Evolutionary conservation across 371 early-diverging fungal genomes (phyloP).

Genomic region (Mucor saturninus): DNA sequence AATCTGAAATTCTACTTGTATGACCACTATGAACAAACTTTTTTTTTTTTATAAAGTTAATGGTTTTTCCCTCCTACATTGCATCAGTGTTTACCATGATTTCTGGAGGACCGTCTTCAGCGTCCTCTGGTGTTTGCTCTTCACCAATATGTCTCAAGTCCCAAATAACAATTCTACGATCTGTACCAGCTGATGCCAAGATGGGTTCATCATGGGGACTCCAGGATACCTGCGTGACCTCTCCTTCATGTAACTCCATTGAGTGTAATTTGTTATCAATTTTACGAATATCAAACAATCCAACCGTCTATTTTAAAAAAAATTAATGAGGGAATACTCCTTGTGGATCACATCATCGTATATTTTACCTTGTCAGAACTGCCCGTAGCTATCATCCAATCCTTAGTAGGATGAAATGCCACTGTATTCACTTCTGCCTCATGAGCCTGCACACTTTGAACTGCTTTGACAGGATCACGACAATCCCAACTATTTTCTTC

Average conservation of each 20-base stretch:
- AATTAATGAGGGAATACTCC: neutral
- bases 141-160: conserved; percentile 93
- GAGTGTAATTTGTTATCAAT: conserved; percentile 80
- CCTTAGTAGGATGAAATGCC: conserved; percentile 89
- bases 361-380: conserved; percentile 83
- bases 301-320: conserved; percentile 67
- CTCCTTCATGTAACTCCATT: conserved; percentile 90
- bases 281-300: conserved; percentile 97
- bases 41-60: conserved; percentile 9
- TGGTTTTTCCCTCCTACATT: conserved; percentile 1
- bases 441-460: conserved; percentile 84
- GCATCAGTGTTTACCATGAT: conserved; percentile 66
- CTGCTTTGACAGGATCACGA: conserved; percentile 64
- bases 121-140: conserved; percentile 95
- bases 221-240: conserved; percentile 94
- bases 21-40: conserved; percentile 99
- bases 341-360: neutral
- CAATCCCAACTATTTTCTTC: conserved; percentile 69
- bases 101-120: conserved; percentile 98
- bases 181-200: conserved; percentile 90
- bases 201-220: conserved; percentile 92
- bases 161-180: conserved; percentile 96
- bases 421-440: conserved; percentile 91
- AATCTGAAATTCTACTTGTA: conserved; percentile 95
- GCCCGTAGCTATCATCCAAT: conserved; percentile 93